Evolutionary conservation across 192 early-diverging fungal genomes (phyloP), one percentile per base, ranked within the genome.

Genomic region (Coemansia sp.): DNA sequence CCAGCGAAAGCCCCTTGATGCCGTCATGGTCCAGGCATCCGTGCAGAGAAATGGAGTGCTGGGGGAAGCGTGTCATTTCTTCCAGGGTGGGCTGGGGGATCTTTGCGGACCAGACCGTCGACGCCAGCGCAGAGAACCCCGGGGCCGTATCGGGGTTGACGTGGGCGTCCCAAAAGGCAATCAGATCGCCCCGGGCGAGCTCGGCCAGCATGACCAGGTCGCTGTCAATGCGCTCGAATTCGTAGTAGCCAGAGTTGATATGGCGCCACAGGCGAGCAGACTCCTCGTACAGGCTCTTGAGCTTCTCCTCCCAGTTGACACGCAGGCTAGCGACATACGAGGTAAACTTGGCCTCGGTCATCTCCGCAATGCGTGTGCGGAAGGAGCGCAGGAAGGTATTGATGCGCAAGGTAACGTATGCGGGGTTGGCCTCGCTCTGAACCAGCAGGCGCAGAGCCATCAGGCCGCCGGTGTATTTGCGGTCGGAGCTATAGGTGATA

Each of bases 341-440:
- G 36, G 75, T 45, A 57, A 79, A 93, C 42, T 84, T 79, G 27
- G 75, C 60, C 18, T 78, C 70, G 3, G 82, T 44, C 81, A 96
- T 83, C 11, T 79, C 62, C 34, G 38, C 76, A 12, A 91, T 55
- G 21, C 70, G 47, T 54, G 68, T 46, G 44, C 67, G 54, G 57
- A 86, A 60, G 35, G 58, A 76, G 26, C 51, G 48, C 51, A 96
- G 56, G 67, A 96, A 98, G 36, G 66, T 65, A 44, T 87, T 82
- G 36, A 94, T 83, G 19, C 94, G 76, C 44, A 73, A 72, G 56
- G 91, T 82, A 31, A 98, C 60, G 66, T 86, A 90, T 7, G 79
- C 59, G 0, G 96, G 86, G 39, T 86, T 85, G 5, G 76, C 51
- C 60, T 94, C 94, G 52, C 88, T 91, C 51, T 98, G 93, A 25